Base-by-base conservation (phyloP, 225 moss, liverwort and hornwort species). In the Polytrichum formosum region DNA sequence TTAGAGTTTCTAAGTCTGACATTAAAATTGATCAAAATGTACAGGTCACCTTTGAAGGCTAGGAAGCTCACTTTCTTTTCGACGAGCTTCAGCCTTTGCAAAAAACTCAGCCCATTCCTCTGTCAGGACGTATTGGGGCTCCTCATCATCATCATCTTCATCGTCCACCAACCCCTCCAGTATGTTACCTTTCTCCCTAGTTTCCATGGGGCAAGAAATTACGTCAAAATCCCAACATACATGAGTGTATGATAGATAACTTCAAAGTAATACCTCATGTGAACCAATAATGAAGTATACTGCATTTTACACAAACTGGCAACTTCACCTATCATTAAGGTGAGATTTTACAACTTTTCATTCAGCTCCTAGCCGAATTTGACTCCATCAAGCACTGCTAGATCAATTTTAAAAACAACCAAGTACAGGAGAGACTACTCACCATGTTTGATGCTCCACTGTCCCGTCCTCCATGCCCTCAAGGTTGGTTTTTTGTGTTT, bases 21-120 rank as follows among this genome's bases (percentile, higher is more conserved):
- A 46, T 2, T 16, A 4, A 35, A 46, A 46, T 46, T 3, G 1
- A 46, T 13, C 46, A 46, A 4, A 4, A 46, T 46, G 16, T 46
- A 1, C 0, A 16, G 10, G 16, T 46, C 13, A 4, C 16, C 13
- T 16, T 46, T 13, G 46, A 46, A 46, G 46, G 46, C 46, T 18
- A 22, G 26, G 19, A 13, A 28, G 18, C 68, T 30, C 63, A 76
- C 76, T 76, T 76, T 76, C 76, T 69, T 28, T 70, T n/a, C 76
- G 76, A 5, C 69, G 62, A 28, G 65, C 76, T 58, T 70, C 76
- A 22, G 76, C 70, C 65, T 33, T 69, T 54, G 64, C 76, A 59
- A 76, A 76, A 64, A 70, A 65, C 55, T 76, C 63, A 22, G 28
- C 70, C 76, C 76, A 76, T 13, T 76, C 76, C 16, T 76, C 76